Evolutionary conservation across 164 flowering plant species (phyloP).

Genomic region (Dillenia suffruticosa): DNA sequence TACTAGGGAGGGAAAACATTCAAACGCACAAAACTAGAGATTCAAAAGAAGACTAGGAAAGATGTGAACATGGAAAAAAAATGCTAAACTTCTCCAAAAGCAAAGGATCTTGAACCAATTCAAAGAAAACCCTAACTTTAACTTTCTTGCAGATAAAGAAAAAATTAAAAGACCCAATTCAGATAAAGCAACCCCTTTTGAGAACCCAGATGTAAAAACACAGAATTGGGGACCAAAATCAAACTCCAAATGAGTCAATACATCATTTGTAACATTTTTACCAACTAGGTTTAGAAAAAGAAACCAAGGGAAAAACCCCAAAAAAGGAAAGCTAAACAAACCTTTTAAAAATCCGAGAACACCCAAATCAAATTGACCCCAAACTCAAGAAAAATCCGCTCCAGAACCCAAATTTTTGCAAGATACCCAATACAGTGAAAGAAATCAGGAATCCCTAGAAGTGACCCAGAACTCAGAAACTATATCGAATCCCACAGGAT

Average conservation of each 20-base stretch:
- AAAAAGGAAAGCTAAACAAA: too few species aligned
- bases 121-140: background rate
- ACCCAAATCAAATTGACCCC: background rate
- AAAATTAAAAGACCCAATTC: background rate
- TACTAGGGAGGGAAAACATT: background rate
- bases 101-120: background rate
- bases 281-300: too few species aligned
- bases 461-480: background rate
- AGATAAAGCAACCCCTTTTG: background rate
- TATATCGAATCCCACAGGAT: background rate
- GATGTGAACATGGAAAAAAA: background rate
- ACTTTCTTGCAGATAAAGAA: background rate
- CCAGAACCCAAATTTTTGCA: background rate
- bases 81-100: too few species aligned
- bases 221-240: background rate
- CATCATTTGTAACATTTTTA: too few species aligned
- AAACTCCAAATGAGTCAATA: too few species aligned
- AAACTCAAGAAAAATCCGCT: background rate
- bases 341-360: too few species aligned
- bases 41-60: background rate
- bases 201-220: background rate
- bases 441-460: background rate
- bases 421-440: background rate
- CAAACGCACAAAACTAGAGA: conserved; percentile 10
- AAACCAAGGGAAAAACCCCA: too few species aligned